Percentiles rank a stretch among this genome's conserved stretches.
phyloP scores from a whole-genome alignment of 805 yeast genomes.

The Saccharomycopsis vini region DNA sequence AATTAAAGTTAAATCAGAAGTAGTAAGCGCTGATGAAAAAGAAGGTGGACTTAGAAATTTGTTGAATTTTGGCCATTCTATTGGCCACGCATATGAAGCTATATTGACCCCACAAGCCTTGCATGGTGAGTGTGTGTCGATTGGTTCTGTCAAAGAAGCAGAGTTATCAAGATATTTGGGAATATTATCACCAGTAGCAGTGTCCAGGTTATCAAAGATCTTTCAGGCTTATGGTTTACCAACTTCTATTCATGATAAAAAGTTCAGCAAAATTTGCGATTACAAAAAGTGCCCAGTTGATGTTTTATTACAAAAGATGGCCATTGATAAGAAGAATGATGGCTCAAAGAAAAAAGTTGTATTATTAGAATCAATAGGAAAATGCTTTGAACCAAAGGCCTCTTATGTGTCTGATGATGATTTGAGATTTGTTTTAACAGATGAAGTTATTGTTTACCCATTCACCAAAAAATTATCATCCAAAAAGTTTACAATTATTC shows the following conservation, averaged over 20 bases:
- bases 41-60: conserved; percentile 91
- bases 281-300: conserved; percentile 72
- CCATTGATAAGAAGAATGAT: conserved; percentile 93
- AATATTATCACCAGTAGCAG: conserved; percentile 83
- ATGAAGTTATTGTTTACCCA: conserved; percentile 62
- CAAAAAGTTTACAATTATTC: conserved; percentile 43
- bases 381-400: conserved; percentile 82
- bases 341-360: conserved; percentile 87
- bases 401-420: conserved; percentile 76
- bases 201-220: conserved; percentile 78
- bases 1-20: conserved; percentile 84
- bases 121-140: conserved; percentile 99
- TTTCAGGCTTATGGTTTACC: conserved; percentile 84
- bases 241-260: conserved; percentile 61
- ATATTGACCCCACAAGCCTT: conserved; percentile 90
- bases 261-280: conserved; percentile 59
- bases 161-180: conserved; percentile 91
- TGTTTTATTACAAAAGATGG: conserved; percentile 70
- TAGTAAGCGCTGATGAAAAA: conserved; percentile 88
- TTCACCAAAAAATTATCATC: conserved; percentile 33
- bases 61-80: conserved; percentile 91
- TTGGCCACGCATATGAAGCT: conserved; percentile 99
- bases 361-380: conserved; percentile 74
- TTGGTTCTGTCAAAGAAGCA: conserved; percentile 91
- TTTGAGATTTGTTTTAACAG: conserved; percentile 72